These are phyloP conservation scores for Phytophthora sp. DNA, from an alignment of 352 stramenopile genomes.

Conservation along the genomic window DNA sequence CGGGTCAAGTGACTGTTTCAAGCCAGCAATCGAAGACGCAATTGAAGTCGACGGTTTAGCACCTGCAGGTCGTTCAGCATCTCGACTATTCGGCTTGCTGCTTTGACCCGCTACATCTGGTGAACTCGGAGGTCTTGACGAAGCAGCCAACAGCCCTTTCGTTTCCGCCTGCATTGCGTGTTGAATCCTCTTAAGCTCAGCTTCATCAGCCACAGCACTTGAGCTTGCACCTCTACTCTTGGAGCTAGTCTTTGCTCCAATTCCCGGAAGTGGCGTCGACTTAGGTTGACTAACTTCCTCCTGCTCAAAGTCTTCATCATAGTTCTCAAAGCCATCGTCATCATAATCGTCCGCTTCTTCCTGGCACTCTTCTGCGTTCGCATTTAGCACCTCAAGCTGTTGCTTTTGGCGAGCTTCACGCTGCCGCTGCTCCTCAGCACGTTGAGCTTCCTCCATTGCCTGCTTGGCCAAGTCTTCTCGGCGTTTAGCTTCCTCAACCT, in stretches of 20 bases:
- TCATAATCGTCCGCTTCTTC: slow-evolving; percentile 72
- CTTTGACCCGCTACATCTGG: slow-evolving; percentile 5
- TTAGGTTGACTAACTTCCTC: slow-evolving; percentile 35
- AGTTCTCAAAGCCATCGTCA: slow-evolving; percentile 75
- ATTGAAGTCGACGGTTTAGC: slow-evolving; percentile 36
- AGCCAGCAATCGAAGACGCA: slow-evolving; percentile 68
- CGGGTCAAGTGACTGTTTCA: slow-evolving; percentile 77
- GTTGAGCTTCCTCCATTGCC: slow-evolving; percentile 49
- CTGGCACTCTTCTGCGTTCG: slow-evolving; percentile 74
- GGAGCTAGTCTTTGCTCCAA: slow-evolving; percentile 15
- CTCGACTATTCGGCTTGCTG: slow-evolving; percentile 6
- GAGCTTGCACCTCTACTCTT: slow-evolving; percentile 25
- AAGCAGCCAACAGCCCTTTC: slow-evolving; percentile 44
- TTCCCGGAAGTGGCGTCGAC: slow-evolving; percentile 22
- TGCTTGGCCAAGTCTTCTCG: slow-evolving; percentile 57
- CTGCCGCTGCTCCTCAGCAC: slow-evolving; percentile 49
- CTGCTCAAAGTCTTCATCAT: slow-evolving; percentile 64
- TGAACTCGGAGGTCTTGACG: slow-evolving; percentile 34
- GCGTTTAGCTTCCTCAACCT: slow-evolving; percentile 54
- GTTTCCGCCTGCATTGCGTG: slow-evolving; percentile 68
- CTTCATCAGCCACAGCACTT: slow-evolving; percentile 13
- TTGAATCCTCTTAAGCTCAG: slow-evolving; percentile 64
- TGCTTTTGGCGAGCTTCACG: slow-evolving; percentile 57
- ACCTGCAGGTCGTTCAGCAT: slow-evolving; percentile 4
- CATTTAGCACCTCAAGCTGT: slow-evolving; percentile 61